Conservation (phyloP, 106 monocot genomes). For the Triglochin maritima region DNA sequence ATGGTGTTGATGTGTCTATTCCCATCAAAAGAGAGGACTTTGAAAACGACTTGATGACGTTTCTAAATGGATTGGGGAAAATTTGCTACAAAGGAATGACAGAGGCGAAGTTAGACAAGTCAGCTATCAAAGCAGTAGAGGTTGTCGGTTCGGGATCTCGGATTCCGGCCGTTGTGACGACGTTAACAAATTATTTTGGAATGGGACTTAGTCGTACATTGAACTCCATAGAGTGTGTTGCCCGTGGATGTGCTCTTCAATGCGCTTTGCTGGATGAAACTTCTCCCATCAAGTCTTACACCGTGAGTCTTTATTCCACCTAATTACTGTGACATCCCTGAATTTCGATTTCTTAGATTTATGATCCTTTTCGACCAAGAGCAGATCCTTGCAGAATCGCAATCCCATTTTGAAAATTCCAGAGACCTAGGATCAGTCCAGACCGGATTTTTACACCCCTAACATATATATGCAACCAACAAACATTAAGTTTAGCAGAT, state of each 20-base stretch:
- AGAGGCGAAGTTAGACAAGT: slow-evolving; percentile 19
- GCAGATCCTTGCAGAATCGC: too few relatives aligned
- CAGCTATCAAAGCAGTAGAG: slow-evolving; percentile 48
- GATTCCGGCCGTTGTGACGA: slow-evolving; percentile 48
- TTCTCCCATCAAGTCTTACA: too few relatives aligned
- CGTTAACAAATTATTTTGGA: slow-evolving; percentile 45
- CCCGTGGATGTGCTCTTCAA: slow-evolving; percentile 66
- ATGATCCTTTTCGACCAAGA: too few relatives aligned
- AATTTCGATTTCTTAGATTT: too few relatives aligned
- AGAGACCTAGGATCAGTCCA: too few relatives aligned
- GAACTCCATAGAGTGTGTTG: slow-evolving; percentile 80
- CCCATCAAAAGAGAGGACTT: slow-evolving; percentile 80
- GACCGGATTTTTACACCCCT: too few relatives aligned
- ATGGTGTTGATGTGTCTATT: slow-evolving; percentile 79
- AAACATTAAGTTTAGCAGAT: too few relatives aligned
- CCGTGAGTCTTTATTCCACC: too few relatives aligned
- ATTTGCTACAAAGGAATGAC: slow-evolving; percentile 49
- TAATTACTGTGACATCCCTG: too few relatives aligned
- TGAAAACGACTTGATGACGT: slow-evolving; percentile 39
- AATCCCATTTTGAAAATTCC: too few relatives aligned
- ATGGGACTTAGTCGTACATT: slow-evolving; percentile 64
- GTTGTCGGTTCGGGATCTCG: slow-evolving; percentile 83
- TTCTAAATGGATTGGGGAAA: slow-evolving; percentile 46
- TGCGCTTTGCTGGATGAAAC: too few relatives aligned
- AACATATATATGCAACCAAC: too few relatives aligned